phyloP scores from a whole-genome alignment of 2,329 filamentous ascomycete genomes.

The Aphanocladium album region DNA sequence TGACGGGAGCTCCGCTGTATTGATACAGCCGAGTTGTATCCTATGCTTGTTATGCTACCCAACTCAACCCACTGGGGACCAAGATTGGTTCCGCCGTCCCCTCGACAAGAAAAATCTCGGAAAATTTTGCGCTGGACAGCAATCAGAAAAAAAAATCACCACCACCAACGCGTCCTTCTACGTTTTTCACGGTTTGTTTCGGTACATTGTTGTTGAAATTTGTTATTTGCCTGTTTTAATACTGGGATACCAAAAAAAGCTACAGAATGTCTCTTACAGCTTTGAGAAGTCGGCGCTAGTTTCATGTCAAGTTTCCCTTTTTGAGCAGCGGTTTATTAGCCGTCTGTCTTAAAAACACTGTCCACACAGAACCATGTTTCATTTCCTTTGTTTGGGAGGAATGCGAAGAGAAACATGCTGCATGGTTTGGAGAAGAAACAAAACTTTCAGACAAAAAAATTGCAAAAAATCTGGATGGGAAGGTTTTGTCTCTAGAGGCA shows the following conservation, averaged over 20 bases:
- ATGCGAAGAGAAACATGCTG: conserved; percentile 15
- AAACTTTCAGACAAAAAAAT: conserved; percentile 6
- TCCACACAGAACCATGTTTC: conserved; percentile 6
- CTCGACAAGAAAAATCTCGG: not conserved
- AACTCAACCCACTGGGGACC: not conserved
- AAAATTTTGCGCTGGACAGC: conserved; percentile 7
- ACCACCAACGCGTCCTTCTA: not conserved
- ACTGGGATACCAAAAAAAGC: conserved; percentile 1
- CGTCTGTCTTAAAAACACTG: not conserved
- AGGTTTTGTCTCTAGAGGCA: not conserved
- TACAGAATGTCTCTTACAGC: conserved; percentile 7
- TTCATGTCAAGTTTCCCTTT: not conserved
- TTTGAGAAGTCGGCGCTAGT: conserved; percentile 3
- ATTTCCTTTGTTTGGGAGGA: conserved; percentile 17
- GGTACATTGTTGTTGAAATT: not conserved
- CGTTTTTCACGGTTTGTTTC: not conserved
- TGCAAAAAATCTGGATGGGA: conserved; percentile 1
- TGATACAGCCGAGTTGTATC: conserved; percentile 4
- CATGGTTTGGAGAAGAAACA: not conserved
- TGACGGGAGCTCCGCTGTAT: not conserved
- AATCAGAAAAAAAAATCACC: conserved; percentile 5
- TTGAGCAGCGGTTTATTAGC: not conserved
- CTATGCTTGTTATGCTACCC: conserved; percentile 4
- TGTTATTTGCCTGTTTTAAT: conserved; percentile 1
- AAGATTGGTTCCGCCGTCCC: conserved; percentile 6